These are phyloP conservation scores for Paraconiothyrium sp. DNA, from an alignment of 2,329 filamentous ascomycete genomes.

Conservation along the genomic window DNA sequence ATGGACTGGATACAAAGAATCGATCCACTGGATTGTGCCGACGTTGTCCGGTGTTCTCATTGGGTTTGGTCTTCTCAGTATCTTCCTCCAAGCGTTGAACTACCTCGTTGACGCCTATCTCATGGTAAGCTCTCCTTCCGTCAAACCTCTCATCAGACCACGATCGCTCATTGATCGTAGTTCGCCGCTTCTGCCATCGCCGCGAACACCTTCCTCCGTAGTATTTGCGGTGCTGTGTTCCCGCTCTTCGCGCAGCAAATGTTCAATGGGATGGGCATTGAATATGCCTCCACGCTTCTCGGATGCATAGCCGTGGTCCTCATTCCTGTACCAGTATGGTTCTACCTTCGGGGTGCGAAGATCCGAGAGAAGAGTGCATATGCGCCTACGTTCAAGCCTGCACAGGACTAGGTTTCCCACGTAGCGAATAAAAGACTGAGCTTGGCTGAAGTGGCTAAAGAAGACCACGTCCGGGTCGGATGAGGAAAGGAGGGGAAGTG, in stretches of 20 bases:
- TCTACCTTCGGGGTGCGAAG: slow-evolving; percentile 55
- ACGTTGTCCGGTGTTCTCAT: slow-evolving; percentile 60
- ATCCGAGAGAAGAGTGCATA: slow-evolving; percentile 56
- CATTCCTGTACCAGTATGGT: slow-evolving; percentile 57
- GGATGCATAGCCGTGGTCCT: slow-evolving; percentile 55
- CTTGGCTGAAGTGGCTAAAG: background rate
- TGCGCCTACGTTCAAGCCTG: slow-evolving; percentile 50
- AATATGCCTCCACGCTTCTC: slow-evolving; percentile 57
- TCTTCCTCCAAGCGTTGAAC: slow-evolving; percentile 68
- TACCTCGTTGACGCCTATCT: slow-evolving; percentile 70
- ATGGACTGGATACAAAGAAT: slow-evolving; percentile 55
- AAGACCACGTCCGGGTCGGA: background rate
- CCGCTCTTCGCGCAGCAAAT: slow-evolving; percentile 66
- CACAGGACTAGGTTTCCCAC: slow-evolving; percentile 7
- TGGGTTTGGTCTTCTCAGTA: slow-evolving; percentile 65
- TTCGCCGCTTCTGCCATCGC: slow-evolving; percentile 65
- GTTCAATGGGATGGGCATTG: slow-evolving; percentile 63
- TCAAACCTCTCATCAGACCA: background rate
- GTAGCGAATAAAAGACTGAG: background rate
- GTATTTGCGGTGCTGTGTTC: slow-evolving; percentile 60
- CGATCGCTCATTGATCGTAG: slow-evolving; percentile 28
- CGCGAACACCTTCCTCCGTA: slow-evolving; percentile 65
- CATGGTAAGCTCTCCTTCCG: slow-evolving; percentile 47
- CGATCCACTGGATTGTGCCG: slow-evolving; percentile 55
- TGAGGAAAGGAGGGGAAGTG: background rate